Conservation (phyloP, 2,329 filamentous ascomycete genomes). For the Amauroascus niger region DNA sequence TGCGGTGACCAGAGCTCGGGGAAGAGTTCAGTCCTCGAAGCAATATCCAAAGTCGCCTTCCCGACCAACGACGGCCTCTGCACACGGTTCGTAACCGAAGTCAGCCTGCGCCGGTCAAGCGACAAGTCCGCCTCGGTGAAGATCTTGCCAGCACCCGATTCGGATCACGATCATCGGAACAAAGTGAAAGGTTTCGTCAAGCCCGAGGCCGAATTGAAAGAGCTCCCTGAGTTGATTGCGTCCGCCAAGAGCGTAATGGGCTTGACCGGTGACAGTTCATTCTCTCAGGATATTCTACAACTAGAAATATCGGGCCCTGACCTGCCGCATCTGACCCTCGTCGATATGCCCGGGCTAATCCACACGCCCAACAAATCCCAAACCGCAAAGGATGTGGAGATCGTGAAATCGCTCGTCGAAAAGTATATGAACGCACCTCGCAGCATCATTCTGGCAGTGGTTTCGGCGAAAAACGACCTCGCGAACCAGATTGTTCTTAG, state of each 20-base stretch:
- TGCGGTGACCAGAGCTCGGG: slow-evolving; percentile 37
- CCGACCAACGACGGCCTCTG: slow-evolving; percentile 30
- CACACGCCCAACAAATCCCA: slow-evolving; percentile 26
- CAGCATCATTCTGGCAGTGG: slow-evolving; percentile 37
- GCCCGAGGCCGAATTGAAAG: not conserved
- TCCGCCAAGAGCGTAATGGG: slow-evolving; percentile 5
- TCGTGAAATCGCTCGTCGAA: slow-evolving; percentile 34
- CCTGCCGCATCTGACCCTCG: slow-evolving; percentile 35
- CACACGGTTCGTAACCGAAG: slow-evolving; percentile 40
- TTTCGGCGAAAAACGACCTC: slow-evolving; percentile 39
- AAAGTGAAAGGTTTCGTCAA: not conserved
- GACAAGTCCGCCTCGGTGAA: slow-evolving; percentile 23
- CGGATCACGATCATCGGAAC: slow-evolving; percentile 15
- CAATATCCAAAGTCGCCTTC: slow-evolving; percentile 30
- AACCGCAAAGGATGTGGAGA: slow-evolving; percentile 30
- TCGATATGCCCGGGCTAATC: slow-evolving; percentile 39
- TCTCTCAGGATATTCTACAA: slow-evolving; percentile 30
- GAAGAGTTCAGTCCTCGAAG: slow-evolving; percentile 28
- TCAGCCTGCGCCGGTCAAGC: slow-evolving; percentile 31
- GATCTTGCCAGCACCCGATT: slow-evolving; percentile 30
- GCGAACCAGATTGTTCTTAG: slow-evolving; percentile 41
- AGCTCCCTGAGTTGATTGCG: slow-evolving; percentile 5
- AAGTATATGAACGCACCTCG: slow-evolving; percentile 34
- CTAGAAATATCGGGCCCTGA: slow-evolving; percentile 37
- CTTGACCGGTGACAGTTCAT: not conserved